Evolutionary conservation across 139 green algal species (phyloP).

Genomic region (Auxenochlorella pyrenoidosa): DNA sequence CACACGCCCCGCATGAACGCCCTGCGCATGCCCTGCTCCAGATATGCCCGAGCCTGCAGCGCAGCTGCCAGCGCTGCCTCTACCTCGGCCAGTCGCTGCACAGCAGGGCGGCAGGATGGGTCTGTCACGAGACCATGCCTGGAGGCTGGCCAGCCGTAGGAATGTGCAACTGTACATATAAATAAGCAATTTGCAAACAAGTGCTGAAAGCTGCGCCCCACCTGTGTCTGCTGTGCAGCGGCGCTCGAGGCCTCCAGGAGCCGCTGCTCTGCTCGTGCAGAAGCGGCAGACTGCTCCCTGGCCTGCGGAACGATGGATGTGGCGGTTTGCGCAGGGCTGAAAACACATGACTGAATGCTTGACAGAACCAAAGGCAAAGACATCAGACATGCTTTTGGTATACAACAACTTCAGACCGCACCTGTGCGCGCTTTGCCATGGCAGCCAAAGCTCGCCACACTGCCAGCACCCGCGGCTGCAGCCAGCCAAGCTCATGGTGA

Average conservation of each 20-base stretch:
- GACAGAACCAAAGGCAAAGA: too few species aligned
- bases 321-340: too few species aligned
- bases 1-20: constrained; percentile 81
- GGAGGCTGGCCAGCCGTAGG: too few species aligned
- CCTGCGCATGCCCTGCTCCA: constrained; percentile 78
- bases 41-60: constrained; percentile 35
- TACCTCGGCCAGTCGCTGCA: constrained; percentile 45
- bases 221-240: background rate
- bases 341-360: too few species aligned
- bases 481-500: constrained; percentile 4
- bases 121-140: too few species aligned
- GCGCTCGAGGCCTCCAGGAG: background rate
- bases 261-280: background rate
- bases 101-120: background rate
- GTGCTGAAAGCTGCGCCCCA: background rate
- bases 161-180: too few species aligned
- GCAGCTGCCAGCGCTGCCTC: constrained; percentile 49
- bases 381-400: too few species aligned
- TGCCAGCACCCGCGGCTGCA: background rate
- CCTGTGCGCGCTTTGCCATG: background rate
- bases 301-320: background rate
- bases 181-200: background rate
- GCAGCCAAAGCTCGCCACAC: constrained; percentile 6
- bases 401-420: too few species aligned
- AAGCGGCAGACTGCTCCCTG: constrained; percentile 13